Conservation (phyloP, 371 early-diverging fungal species). For the Globomyces sp. region DNA sequence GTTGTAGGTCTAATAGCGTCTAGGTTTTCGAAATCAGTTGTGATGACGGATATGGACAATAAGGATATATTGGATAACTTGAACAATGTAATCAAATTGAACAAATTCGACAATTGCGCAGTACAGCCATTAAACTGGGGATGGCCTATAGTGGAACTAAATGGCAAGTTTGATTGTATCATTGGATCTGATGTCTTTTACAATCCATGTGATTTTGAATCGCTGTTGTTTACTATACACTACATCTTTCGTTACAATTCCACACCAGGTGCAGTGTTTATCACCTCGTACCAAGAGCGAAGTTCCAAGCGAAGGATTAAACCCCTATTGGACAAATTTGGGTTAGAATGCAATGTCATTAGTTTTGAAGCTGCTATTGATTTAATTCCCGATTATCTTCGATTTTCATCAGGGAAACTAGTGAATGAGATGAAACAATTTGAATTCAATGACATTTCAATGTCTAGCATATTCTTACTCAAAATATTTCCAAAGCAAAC, state of each 20-base stretch:
- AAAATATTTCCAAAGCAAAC: too few species aligned
- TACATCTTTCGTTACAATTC: background rate
- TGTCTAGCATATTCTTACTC: too few species aligned
- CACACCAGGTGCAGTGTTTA: slow-evolving; percentile 7
- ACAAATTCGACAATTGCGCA: background rate
- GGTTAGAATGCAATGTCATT: background rate
- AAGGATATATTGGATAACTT: slow-evolving; percentile 2
- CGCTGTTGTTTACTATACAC: background rate
- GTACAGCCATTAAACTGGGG: background rate
- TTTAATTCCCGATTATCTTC: too few species aligned
- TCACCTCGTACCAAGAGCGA: slow-evolving; percentile 10
- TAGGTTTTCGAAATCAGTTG: background rate
- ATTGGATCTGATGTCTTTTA: slow-evolving; percentile 14
- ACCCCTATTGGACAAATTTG: background rate
- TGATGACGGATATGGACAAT: background rate
- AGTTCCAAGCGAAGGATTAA: slow-evolving; percentile 5
- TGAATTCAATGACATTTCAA: too few species aligned
- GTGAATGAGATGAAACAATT: too few species aligned
- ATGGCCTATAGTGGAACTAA: background rate
- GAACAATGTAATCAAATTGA: background rate
- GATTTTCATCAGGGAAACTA: too few species aligned
- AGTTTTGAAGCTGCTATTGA: background rate
- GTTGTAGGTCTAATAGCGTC: background rate
- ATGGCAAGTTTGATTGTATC: background rate
- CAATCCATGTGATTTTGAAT: slow-evolving; percentile 4